Evolutionary conservation across 2,329 filamentous ascomycete species (phyloP), one percentile per base, ranked within the genome.

Genomic region (Scolecobasidium constrictum): DNA sequence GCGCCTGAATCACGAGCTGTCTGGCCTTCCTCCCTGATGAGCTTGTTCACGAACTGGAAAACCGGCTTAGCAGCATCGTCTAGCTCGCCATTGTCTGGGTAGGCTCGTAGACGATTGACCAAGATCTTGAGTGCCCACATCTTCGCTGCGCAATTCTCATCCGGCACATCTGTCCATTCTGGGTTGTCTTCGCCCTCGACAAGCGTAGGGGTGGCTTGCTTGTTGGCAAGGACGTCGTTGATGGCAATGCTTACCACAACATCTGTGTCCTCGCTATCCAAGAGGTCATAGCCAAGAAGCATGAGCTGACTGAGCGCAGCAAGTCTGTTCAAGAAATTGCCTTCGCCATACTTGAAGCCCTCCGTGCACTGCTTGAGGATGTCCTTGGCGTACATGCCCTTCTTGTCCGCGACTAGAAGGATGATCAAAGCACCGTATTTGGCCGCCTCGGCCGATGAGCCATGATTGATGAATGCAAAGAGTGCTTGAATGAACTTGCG

Each of bases 391-490:
- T 86, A 84, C 66, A 93, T 82, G 55, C 88, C 83, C 59, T 86
- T 92, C 51, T 77, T 77, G 40, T 88, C 78, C 17, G 78, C 70
- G 7, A 80, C 81, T 26, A 84, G 80, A 62, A 94, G 77, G 42
- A 98, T 71, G 49, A 98, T 87, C 20, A 86, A 88, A 38, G 96
- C 79, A 0, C 92, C 92, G 64, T 96, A 87, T 62, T 98, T 98
- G 17, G 90, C 86, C 6, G 86, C 84, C 56, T 81, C 81, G 9
- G 85, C 75, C 2, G 88, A 90, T 18, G 75, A 75, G 17, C 90
- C 90, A 54, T 85, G 83, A 16, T 90, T 71, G 2, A 88, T 85
- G 59, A 92, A 96, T 52, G 77, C 81, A 47, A 82, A 78, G 58
- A 98, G 73, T 1, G 86, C 81, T 54, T 92, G 79, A 22, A 78